phyloP scores from a whole-genome alignment of 176 grass and related monocot species.

The Carex scoparia region DNA sequence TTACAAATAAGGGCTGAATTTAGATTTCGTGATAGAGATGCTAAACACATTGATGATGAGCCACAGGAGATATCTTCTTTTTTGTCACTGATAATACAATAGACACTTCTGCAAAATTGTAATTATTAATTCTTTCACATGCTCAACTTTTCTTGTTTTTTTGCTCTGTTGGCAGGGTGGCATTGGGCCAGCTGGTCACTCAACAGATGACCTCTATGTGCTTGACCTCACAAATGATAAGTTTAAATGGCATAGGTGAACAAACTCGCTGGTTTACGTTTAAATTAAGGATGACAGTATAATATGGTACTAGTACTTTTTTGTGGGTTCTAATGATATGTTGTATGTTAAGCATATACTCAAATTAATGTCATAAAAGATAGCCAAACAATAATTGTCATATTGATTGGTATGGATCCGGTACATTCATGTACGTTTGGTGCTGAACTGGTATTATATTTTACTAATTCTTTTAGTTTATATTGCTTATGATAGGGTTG shows the following conservation, averaged over 20 bases:
- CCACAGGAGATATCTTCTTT: neutral
- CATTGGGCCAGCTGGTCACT: constrained; percentile 94
- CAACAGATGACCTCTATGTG: constrained; percentile 93
- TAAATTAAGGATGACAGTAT: neutral
- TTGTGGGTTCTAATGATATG: neutral
- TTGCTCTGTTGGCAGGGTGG: constrained; percentile 55
- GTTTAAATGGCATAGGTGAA: constrained; percentile 98
- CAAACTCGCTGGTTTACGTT: neutral
- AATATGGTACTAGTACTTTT: neutral
- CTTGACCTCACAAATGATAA: constrained; percentile 98
- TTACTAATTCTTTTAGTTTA: constrained; percentile 20
- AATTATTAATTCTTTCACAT: neutral
- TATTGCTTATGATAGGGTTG: constrained; percentile 51
- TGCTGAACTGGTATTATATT: neutral
- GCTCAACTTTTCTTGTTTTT: neutral
- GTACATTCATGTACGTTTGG: constrained; percentile 14
- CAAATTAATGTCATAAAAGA: neutral
- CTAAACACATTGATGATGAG: neutral
- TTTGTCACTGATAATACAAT: neutral
- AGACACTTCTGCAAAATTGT: neutral
- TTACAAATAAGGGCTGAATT: neutral
- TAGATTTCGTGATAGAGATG: neutral
- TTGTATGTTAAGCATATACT: neutral
- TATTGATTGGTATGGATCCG: neutral
- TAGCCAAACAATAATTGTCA: neutral